A percentile compares a stretch with the other conserved stretches of the same genome.
These are phyloP conservation scores for Trichoderma gracile DNA, from an alignment of 2,329 filamentous ascomycete genomes.

Conservation along the genomic window DNA sequence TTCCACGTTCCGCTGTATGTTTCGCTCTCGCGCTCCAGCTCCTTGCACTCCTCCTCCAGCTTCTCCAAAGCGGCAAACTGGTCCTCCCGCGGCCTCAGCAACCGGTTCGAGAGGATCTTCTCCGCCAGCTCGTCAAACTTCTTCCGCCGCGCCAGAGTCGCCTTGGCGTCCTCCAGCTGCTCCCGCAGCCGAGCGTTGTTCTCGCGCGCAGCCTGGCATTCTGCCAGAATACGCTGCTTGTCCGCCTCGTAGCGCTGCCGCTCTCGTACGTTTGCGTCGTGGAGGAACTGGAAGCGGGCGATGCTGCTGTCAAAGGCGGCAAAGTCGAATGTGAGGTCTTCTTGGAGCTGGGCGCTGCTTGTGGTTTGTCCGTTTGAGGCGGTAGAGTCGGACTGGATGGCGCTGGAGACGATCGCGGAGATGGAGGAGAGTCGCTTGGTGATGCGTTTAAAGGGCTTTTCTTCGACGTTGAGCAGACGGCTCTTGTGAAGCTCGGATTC, in stretches of 20 bases:
- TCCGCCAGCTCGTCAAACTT: constrained; percentile 86
- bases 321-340: constrained; percentile 86
- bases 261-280: constrained; percentile 79
- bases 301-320: constrained; percentile 84
- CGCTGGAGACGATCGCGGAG: constrained; percentile 57
- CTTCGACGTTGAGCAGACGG: constrained; percentile 85
- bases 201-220: constrained; percentile 74
- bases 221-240: constrained; percentile 74
- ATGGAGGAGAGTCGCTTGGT: constrained; percentile 75
- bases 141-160: constrained; percentile 75
- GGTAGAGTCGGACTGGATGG: constrained; percentile 29
- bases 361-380: constrained; percentile 45
- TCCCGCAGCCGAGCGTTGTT: constrained; percentile 70
- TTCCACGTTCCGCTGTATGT: constrained; percentile 81
- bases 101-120: constrained; percentile 77
- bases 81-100: constrained; percentile 81
- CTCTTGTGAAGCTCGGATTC: constrained; percentile 85
- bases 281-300: constrained; percentile 82
- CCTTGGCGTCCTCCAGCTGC: constrained; percentile 76
- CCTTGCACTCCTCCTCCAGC: constrained; percentile 82
- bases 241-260: constrained; percentile 80
- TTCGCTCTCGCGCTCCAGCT: constrained; percentile 80
- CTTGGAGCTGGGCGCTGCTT: constrained; percentile 62
- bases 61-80: constrained; percentile 76
- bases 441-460: constrained; percentile 87